These are phyloP conservation scores for Exophiala lecanii-corni DNA, from an alignment of 2,329 filamentous ascomycete species.

Conservation along the genomic window DNA sequence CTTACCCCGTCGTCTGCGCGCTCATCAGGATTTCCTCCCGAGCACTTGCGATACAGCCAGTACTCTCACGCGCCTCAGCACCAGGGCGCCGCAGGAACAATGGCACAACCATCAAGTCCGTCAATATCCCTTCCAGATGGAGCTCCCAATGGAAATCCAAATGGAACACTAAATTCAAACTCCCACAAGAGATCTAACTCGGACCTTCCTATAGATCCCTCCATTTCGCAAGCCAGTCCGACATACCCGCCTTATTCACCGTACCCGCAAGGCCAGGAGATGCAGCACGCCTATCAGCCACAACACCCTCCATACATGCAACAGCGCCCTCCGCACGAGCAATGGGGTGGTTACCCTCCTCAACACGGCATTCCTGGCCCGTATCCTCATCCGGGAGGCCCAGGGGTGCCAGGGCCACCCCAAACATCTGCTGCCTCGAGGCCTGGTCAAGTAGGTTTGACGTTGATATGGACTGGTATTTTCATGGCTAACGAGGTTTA, in stretches of 20 bases:
- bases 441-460: conserved; percentile 53
- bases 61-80: conserved; percentile 73
- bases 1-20: conserved; percentile 71
- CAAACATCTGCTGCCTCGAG: conserved; percentile 57
- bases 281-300: conserved; percentile 55
- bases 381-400: conserved; percentile 47
- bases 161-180: conserved; percentile 37
- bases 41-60: conserved; percentile 70
- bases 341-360: conserved; percentile 31
- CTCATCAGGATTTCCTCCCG: conserved; percentile 72
- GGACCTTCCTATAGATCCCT: conserved; percentile 98
- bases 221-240: conserved; percentile 87
- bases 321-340: conserved; percentile 41
- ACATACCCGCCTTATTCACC: conserved; percentile 87
- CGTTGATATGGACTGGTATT: too few relatives aligned
- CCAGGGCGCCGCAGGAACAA: conserved; percentile 75
- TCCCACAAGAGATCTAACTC: conserved; percentile 81
- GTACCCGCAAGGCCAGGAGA: conserved; percentile 79
- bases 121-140: conserved; percentile 83
- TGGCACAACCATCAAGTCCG: conserved; percentile 99
- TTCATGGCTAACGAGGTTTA: too few relatives aligned
- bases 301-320: conserved; percentile 37
- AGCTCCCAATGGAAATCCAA: conserved; percentile 66
- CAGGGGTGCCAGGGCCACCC: conserved; percentile 56
- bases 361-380: conserved; percentile 45